Evolutionary conservation across 23 red algal species (phyloP).

Genomic region (Cyanidium caldarium): DNA sequence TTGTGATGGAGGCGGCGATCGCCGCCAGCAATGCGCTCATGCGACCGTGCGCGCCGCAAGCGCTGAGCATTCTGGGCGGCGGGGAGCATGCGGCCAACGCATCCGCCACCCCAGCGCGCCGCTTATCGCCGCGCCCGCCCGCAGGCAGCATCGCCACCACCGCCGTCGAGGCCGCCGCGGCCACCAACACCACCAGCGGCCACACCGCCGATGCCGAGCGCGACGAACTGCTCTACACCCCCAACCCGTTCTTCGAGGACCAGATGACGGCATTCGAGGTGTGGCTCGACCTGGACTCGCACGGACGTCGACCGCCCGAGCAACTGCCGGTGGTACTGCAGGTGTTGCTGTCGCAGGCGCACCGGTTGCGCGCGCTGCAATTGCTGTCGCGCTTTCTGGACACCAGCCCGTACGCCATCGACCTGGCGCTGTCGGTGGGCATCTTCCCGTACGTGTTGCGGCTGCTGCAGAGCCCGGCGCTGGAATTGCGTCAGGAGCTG

Average conservation of each 20-base stretch:
- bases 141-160: no score
- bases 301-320: conserved; percentile 59
- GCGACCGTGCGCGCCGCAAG: not conserved
- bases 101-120: not conserved
- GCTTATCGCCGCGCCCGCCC: not conserved
- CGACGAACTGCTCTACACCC: not conserved
- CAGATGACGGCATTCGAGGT: conserved; percentile 86
- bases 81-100: not conserved
- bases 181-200: not conserved
- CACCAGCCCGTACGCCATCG: conserved; percentile 55
- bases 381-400: conserved; percentile 79
- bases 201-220: not conserved
- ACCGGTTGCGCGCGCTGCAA: conserved; percentile 52
- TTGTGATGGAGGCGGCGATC: not conserved
- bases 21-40: not conserved
- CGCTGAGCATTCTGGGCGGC: not conserved
- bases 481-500: conserved; percentile 42
- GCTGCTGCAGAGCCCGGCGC: conserved; percentile 34
- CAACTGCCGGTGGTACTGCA: conserved; percentile 82
- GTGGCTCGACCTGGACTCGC: conserved; percentile 62
- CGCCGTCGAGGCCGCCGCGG: not conserved
- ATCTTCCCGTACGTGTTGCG: conserved; percentile 82
- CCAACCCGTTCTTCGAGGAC: conserved; percentile 59
- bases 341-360: conserved; percentile 42
- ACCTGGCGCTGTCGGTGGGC: conserved; percentile 67